These are phyloP conservation scores for Phytophthora nicotianae DNA, from an alignment of 352 stramenopile genomes.

Conservation along the genomic window DNA sequence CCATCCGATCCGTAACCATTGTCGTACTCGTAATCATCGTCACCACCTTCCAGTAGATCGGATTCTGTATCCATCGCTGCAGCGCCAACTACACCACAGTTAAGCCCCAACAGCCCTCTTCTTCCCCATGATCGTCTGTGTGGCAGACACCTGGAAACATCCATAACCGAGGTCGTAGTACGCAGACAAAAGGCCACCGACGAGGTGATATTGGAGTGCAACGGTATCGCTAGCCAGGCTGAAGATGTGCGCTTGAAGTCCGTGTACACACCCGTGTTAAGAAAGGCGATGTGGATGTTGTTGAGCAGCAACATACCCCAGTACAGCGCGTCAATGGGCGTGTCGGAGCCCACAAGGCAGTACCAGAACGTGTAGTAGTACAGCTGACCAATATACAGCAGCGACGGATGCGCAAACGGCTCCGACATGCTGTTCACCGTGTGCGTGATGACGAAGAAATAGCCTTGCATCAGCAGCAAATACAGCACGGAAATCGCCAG, in stretches of 20 bases:
- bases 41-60: constrained; percentile 26
- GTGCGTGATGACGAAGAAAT: constrained; percentile 85
- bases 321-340: constrained; percentile 81
- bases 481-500: constrained; percentile 78
- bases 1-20: constrained; percentile 27
- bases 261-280: constrained; percentile 87
- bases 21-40: constrained; percentile 24
- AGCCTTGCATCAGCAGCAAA: constrained; percentile 81
- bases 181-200: constrained; percentile 70
- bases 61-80: constrained; percentile 32
- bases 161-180: constrained; percentile 41
- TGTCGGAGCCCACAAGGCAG: constrained; percentile 80
- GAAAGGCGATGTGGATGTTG: constrained; percentile 87
- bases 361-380: constrained; percentile 92
- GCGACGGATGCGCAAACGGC: constrained; percentile 78
- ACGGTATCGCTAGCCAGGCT: constrained; percentile 46
- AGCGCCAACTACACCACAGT: constrained; percentile 37
- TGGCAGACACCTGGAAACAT: constrained; percentile 31
- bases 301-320: constrained; percentile 86
- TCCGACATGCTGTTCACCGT: constrained; percentile 85
- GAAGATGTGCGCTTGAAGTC: constrained; percentile 77
- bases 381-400: constrained; percentile 85
- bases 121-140: constrained; percentile 8
- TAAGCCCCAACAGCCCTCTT: constrained; percentile 32
- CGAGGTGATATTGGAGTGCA: constrained; percentile 51